These are phyloP conservation scores for Antitrichia curtipendula DNA, from an alignment of 225 moss, liverwort and hornwort species.

Conservation along the genomic window DNA sequence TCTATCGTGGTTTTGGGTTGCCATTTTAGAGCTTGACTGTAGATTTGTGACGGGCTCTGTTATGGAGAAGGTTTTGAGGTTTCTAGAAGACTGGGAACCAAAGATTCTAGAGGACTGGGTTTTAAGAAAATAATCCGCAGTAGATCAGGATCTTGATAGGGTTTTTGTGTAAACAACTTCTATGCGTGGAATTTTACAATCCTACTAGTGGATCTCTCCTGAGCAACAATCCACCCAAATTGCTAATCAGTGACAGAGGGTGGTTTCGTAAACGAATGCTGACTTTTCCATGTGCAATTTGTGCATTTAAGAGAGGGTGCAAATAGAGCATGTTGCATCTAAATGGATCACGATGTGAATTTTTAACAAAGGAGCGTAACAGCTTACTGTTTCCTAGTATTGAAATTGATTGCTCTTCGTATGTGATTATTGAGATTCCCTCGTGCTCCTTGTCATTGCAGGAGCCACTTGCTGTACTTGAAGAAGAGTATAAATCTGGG, in stretches of 20 bases:
- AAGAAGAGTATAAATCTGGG: constrained; percentile 84
- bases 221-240: background rate
- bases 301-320: background rate
- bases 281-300: background rate
- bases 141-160: background rate
- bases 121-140: background rate
- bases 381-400: background rate
- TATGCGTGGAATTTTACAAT: background rate
- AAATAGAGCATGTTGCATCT: background rate
- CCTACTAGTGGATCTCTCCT: background rate
- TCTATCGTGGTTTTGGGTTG: background rate
- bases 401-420: background rate
- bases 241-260: background rate
- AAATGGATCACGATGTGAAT: background rate
- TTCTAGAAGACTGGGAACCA: background rate
- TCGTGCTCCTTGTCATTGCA: constrained; percentile 24
- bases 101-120: background rate
- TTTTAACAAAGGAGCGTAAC: background rate
- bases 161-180: background rate
- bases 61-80: background rate
- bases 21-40: background rate
- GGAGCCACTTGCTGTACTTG: constrained; percentile 92
- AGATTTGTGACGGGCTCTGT: background rate
- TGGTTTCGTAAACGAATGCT: background rate
- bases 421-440: background rate